Evolutionary conservation across 2,329 filamentous ascomycete genomes (phyloP).

Genomic region (Tothia fuscella): DNA sequence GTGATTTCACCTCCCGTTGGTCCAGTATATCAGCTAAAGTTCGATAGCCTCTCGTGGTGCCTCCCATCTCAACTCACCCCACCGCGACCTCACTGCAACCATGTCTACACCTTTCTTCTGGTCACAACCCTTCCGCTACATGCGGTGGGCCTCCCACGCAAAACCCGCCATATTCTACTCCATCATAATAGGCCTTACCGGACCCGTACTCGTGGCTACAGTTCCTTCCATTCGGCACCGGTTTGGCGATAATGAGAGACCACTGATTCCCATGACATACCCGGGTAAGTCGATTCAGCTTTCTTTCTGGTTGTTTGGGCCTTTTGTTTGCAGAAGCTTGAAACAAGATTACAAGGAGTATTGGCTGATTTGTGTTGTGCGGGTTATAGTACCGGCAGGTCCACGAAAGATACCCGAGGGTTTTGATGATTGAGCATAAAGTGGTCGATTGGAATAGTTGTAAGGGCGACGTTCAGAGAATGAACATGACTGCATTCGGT

Average conservation of each 20-base stretch:
- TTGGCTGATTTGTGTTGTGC: constrained; percentile 2
- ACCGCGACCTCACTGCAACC: neutral
- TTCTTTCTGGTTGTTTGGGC: neutral
- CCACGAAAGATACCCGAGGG: constrained; percentile 12
- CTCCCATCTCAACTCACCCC: neutral
- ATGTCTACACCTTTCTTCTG: constrained; percentile 48
- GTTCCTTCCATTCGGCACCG: constrained; percentile 65
- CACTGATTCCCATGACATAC: constrained; percentile 76
- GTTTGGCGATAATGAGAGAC: constrained; percentile 62
- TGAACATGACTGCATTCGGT: too few species aligned
- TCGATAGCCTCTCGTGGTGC: neutral
- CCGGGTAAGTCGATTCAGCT: constrained; percentile 55
- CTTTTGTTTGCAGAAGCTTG: neutral
- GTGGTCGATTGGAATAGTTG: neutral
- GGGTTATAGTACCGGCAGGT: constrained; percentile 11
- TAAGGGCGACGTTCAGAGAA: too few species aligned
- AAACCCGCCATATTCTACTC: constrained; percentile 89
- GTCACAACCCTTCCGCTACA: constrained; percentile 69
- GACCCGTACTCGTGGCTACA: constrained; percentile 57
- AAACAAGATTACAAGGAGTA: constrained; percentile 14
- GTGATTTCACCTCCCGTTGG: too few species aligned
- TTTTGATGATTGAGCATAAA: constrained; percentile 9
- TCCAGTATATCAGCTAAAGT: too few species aligned
- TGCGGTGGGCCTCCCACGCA: constrained; percentile 77
- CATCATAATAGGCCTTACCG: constrained; percentile 57